Base-by-base conservation (phyloP, 73 alveolate genomes). In the Paramecium sonneborni region DNA sequence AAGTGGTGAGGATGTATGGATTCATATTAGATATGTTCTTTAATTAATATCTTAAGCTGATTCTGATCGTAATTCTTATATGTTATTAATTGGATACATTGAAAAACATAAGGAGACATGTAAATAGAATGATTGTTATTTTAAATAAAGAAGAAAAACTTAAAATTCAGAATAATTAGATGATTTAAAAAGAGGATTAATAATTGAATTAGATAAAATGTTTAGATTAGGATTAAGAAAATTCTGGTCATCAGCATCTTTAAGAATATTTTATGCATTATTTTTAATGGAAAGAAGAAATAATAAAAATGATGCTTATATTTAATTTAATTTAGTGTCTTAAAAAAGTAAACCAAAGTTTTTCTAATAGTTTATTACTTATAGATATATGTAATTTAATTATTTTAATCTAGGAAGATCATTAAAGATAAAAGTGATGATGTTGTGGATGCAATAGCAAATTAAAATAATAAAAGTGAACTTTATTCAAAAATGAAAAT, bases 61-160 rank as follows among this genome's bases (percentile, higher is more conserved):
- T 67, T 67, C 82, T 20, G 96, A 96, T 82, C 92, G 97, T 55
- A 95, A 95, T 92, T 95, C 97, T 84, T 96, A 94, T 90, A 96
- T 96, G 89, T 85, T 97, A 48, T 93, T 97, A 26, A 94, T 93
- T 84, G 99, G 99, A 56, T 97, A 97, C 85, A 95, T 97, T 3
- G 95, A 95, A 76, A 96, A 96, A 15, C 99, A 97, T 86, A 96
- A 95, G 85, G 99, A 96, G 57, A 93, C 93, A 15, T 97, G 99
- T 57, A 92, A 97, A 38, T 92, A 84, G 70, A 88, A 93, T 84
- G 98, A 96, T 69, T 97, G 99, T 44, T 94, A 97, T 1, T 93
- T 97, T 48, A 97, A 96, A 91, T 52, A 92, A 85, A 94, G 92
- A 92, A 94, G 79, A 15, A 52, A 57, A 34, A 55, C 23, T 35